Evolutionary conservation across 2,329 filamentous ascomycete genomes (phyloP), one percentile per base, ranked within the genome.

Genomic region (Clarireedia sp.): DNA sequence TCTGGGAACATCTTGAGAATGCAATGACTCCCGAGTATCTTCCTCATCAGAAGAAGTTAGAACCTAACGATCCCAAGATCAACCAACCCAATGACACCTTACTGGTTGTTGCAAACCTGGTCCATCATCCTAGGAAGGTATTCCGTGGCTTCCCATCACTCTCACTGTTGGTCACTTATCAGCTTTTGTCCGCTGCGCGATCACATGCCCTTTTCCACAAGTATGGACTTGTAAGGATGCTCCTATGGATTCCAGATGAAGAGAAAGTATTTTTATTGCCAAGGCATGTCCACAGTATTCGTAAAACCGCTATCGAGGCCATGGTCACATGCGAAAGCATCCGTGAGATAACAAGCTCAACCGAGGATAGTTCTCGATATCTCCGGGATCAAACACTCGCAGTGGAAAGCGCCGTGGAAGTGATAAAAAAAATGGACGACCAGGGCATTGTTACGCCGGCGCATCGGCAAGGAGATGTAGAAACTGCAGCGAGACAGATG

Each of bases 191-290:
- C 44, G 75, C 78, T 50, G 80, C 87, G 54, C 76, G 81, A 58
- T 72, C 75, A 2, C 75, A 81, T 49, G 70, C 74, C 0, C 74
- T 86, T 0, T 81, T 95, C 62, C 86, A 96, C 63, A 75, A 76
- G 26, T 91, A 90, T 67, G 92, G 92, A 3, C 78, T 85, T 17
- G 84, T 95, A 3, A 83, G 90, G 48, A 85, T 92, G 75, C 76
- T 97, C 1, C 67, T 91, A 40, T 91, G 90, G 84, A 65, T 84
- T 3, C 77, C 80, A 1, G 74, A 84, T 44, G 73, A 79, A 0
- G 85, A 89, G 55, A 82, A 82, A 60, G 64, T 70, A 6, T 59
- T 69, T 1, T 62, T 89, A 1, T 57, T 96, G 7, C 86, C 91
- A 0, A 79, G 79, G 51, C 72, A 73, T 2, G 66, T 87, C 2